Evolutionary conservation across 495 filamentous ascomycete species (phyloP).

Genomic region (Lasiosphaeria hispida): DNA sequence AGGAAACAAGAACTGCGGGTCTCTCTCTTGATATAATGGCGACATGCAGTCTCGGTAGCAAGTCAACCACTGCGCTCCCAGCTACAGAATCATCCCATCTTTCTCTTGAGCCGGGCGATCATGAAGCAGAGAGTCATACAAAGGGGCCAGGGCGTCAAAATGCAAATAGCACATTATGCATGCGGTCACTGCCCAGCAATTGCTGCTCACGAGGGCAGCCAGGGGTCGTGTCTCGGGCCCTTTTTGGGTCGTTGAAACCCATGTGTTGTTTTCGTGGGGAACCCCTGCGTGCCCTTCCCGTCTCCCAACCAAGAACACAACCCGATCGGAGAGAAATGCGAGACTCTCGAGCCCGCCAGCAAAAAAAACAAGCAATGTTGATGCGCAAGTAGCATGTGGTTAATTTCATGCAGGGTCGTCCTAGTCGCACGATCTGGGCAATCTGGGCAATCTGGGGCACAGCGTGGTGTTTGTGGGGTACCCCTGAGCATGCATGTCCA

Average conservation of each 20-base stretch:
- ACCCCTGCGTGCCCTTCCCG: not conserved
- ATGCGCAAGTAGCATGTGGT: not conserved
- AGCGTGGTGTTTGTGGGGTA: constrained; percentile 1
- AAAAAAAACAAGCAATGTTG: not conserved
- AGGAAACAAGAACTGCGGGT: not conserved
- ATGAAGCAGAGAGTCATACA: too few relatives aligned
- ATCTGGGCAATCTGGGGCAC: not conserved
- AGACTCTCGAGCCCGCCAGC: not conserved
- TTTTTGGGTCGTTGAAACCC: not conserved
- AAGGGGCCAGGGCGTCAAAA: too few relatives aligned
- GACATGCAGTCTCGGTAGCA: too few relatives aligned
- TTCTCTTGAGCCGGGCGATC: too few relatives aligned
- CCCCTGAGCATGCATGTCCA: not conserved
- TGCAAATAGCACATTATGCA: too few relatives aligned
- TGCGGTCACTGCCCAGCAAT: not conserved
- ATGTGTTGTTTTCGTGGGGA: not conserved
- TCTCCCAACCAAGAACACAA: not conserved
- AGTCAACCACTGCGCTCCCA: too few relatives aligned
- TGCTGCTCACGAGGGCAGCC: not conserved
- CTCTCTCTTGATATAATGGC: not conserved
- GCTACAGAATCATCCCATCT: not conserved
- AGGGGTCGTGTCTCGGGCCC: not conserved
- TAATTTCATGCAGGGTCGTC: constrained; percentile 2
- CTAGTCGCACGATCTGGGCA: not conserved
- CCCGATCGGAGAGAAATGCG: not conserved